A percentile compares a stretch with the other conserved stretches of the same genome.
Conservation (phyloP, 805 yeast genomes). For the Candida michaelii region DNA sequence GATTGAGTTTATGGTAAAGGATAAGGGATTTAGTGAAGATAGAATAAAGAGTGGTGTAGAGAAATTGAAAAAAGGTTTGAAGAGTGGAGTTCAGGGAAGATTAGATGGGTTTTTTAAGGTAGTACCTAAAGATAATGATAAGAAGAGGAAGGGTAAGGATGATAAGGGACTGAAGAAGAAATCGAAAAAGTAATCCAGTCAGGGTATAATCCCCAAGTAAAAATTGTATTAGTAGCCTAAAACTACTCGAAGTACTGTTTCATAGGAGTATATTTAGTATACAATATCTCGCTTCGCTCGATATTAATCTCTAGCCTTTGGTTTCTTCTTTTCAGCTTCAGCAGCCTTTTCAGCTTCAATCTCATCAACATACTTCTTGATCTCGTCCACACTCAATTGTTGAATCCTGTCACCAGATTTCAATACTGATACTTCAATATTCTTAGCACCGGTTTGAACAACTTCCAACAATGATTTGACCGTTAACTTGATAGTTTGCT, state of each 20-base stretch:
- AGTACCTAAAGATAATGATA: constrained; percentile 44
- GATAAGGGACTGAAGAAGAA: constrained; percentile 32
- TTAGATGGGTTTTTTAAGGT: constrained; percentile 89
- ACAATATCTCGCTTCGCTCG: no score
- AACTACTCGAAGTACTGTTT: neutral
- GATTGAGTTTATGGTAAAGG: constrained; percentile 75
- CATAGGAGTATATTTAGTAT: neutral
- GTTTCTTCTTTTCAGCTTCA: constrained; percentile 73
- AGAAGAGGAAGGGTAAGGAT: constrained; percentile 31
- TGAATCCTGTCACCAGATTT: constrained; percentile 64
- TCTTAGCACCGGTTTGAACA: constrained; percentile 96
- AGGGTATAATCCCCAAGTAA: no score
- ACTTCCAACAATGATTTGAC: constrained; percentile 89
- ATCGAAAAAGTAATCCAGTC: constrained; percentile 18
- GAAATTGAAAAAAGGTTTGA: constrained; percentile 78
- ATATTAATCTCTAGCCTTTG: constrained; percentile 28
- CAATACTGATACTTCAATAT: constrained; percentile 89
- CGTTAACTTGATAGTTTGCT: constrained; percentile 74
- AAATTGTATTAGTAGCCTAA: no score
- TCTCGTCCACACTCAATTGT: constrained; percentile 64
- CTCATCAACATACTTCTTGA: constrained; percentile 71
- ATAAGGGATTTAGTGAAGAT: constrained; percentile 92
- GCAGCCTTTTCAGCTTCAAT: constrained; percentile 87
- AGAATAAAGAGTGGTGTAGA: constrained; percentile 85
- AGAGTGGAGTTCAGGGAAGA: constrained; percentile 86